Percentiles rank a stretch among this genome's conserved stretches.
These are phyloP conservation scores for Colletotrichum higginsianum DNA, from an alignment of 2,329 filamentous ascomycete species.

Conservation along the genomic window DNA sequence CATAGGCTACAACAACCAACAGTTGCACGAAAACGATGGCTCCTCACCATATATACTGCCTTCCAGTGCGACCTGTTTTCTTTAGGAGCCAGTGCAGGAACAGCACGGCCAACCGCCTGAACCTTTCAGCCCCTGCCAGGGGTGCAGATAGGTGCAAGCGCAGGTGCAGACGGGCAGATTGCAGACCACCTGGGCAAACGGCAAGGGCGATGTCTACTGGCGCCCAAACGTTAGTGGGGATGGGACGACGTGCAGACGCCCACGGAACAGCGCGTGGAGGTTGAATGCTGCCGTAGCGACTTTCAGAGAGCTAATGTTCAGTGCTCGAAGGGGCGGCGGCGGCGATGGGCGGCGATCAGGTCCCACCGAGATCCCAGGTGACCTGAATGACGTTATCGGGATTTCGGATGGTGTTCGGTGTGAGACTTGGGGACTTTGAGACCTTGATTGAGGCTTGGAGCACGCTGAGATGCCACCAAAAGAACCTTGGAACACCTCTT, in stretches of 20 bases:
- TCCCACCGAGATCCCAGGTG: slow-evolving; percentile 41
- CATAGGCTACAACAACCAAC: not conserved
- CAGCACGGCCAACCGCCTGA: slow-evolving; percentile 23
- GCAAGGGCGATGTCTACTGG: slow-evolving; percentile 11
- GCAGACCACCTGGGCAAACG: not conserved
- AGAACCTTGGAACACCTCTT: slow-evolving; percentile 6
- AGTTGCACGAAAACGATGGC: slow-evolving; percentile 11
- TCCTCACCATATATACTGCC: slow-evolving; percentile 1
- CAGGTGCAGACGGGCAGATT: slow-evolving; percentile 11
- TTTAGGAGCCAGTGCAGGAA: slow-evolving; percentile 35
- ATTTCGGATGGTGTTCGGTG: slow-evolving; percentile 40
- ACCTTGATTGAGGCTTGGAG: not conserved
- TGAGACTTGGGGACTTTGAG: slow-evolving; percentile 21
- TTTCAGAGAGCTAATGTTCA: slow-evolving; percentile 11
- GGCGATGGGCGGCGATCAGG: slow-evolving; percentile 40
- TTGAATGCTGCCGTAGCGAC: slow-evolving; percentile 3
- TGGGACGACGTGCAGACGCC: slow-evolving; percentile 15
- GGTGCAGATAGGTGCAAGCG: slow-evolving; percentile 20
- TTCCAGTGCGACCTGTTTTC: not conserved
- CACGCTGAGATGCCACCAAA: not conserved
- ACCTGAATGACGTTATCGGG: slow-evolving; percentile 42
- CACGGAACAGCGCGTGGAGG: not conserved
- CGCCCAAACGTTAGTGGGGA: slow-evolving; percentile 25
- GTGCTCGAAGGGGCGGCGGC: not conserved
- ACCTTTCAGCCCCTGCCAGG: slow-evolving; percentile 9